These are phyloP conservation scores for Litsea cubeba DNA, from an alignment of 164 flowering plant genomes.

Conservation along the genomic window DNA sequence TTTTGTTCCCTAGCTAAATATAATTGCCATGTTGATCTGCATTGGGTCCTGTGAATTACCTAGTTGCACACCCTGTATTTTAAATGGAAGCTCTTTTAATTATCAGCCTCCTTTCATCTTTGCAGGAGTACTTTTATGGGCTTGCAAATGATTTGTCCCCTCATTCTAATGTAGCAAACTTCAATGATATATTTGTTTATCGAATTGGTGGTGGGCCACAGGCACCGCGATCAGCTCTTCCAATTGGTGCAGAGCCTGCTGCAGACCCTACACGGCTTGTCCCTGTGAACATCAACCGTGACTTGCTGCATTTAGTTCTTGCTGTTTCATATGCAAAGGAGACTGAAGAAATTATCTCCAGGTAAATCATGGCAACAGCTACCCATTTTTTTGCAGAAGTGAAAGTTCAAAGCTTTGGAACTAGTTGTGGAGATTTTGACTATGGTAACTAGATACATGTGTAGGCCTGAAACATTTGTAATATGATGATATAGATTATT, in stretches of 20 bases:
- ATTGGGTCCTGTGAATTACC: too few relatives aligned
- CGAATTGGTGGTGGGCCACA: constrained; percentile 96
- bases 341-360: constrained; percentile 75
- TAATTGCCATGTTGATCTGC: not conserved
- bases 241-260: constrained; percentile 93
- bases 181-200: constrained; percentile 66
- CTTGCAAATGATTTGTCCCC: constrained; percentile 79
- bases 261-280: constrained; percentile 78
- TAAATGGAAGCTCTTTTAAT: too few relatives aligned
- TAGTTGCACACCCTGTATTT: too few relatives aligned
- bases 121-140: constrained; percentile 95
- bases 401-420: not conserved
- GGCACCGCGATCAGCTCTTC: constrained; percentile 95
- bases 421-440: too few relatives aligned
- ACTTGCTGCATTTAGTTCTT: constrained; percentile 73
- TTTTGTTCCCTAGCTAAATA: not conserved
- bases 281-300: constrained; percentile 63
- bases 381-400: not conserved
- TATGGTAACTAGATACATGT: too few relatives aligned
- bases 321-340: constrained; percentile 96
- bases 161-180: constrained; percentile 70
- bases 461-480: too few relatives aligned
- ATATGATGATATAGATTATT: too few relatives aligned
- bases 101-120: not conserved
- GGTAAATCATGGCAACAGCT: constrained; percentile 35